These are phyloP conservation scores for Bruguiera hainesii DNA, from an alignment of 441 rosid species.

Conservation along the genomic window DNA sequence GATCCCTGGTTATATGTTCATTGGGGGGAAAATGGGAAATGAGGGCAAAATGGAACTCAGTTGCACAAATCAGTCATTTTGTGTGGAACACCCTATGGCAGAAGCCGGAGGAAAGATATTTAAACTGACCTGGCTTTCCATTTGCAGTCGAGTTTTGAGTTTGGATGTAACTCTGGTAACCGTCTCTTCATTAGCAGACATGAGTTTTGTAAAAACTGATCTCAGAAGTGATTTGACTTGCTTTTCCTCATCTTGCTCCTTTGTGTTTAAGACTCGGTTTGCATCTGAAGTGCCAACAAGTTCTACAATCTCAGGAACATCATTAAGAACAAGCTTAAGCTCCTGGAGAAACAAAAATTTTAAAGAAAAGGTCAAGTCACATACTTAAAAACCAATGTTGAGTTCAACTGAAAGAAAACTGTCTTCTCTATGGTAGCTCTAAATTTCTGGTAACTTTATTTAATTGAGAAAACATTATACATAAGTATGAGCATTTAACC, in stretches of 20 bases:
- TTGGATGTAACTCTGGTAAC: slow-evolving; percentile 45
- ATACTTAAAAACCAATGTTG: neutral
- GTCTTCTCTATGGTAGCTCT: no score
- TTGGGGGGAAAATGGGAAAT: no score
- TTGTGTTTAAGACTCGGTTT: slow-evolving; percentile 37
- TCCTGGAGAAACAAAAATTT: slow-evolving; percentile 45
- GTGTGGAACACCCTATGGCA: neutral
- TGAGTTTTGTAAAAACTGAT: slow-evolving; percentile 73
- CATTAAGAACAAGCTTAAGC: slow-evolving; percentile 58
- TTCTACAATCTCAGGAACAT: slow-evolving; percentile 79
- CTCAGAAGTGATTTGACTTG: slow-evolving; percentile 53
- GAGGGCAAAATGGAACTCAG: no score
- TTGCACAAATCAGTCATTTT: no score
- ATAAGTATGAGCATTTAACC: no score
- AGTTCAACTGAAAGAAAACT: neutral
- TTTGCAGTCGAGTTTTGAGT: slow-evolving; percentile 53
- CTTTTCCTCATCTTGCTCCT: slow-evolving; percentile 38
- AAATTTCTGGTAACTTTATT: no score
- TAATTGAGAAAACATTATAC: no score
- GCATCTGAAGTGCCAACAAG: slow-evolving; percentile 57
- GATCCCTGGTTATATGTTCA: no score
- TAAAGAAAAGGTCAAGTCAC: neutral
- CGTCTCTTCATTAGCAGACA: slow-evolving; percentile 60
- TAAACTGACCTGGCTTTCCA: slow-evolving; percentile 51
- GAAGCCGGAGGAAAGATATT: slow-evolving; percentile 1